Base-by-base conservation (phyloP, 805 yeast genomes). In the Kurtzmaniella cleridarum region DNA sequence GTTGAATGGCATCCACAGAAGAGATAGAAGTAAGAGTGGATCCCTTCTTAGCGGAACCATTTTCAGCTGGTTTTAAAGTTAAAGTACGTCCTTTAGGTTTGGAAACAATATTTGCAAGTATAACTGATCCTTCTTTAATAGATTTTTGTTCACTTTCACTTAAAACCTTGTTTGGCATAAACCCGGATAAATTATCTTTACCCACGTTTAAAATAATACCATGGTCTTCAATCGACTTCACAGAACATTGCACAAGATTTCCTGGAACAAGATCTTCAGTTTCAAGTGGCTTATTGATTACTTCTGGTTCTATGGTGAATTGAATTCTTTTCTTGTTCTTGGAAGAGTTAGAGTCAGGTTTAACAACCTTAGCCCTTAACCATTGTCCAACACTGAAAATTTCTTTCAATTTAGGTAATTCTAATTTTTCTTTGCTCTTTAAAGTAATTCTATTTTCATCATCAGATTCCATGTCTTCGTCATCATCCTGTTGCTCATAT, bases 201-300 rank as follows among this genome's bases (percentile, higher is more conserved):
- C 97, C 97, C 30, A 84, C 59, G 49, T 81, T 83, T 32, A 91
- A 62, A 41, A 86, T 76, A 17, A 79, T 75, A 62, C 98, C 98
- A 57, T 88, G 96, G 57, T 93, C 99, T 70, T 93, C 98, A 17
- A 86, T 62, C 34, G 95, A 82, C 44, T 71, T 73, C 16, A 93
- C 79, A 2, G 86, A 70, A 17, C 80, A 90, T 62, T 93, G 98
- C 2, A 93, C 55, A 3, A 83, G 55, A 42, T 76, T 69, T 32
- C 87, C 88, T 20, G 69, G 51, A 5, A 67, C 61, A 35, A 85
- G 60, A 55, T 89, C 97, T 33, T 81, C 89, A 3, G 68, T 75
- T 39, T 67, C 74, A 41, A 89, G 62, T 11, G 64, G 43, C 15
- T 71, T 66, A 54, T 93, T 93, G 10, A 84, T 87, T 32, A 65